Evolutionary conservation across 179 eudicot species (phyloP), one percentile per base, ranked within the genome.

Genomic region (Patellifolia procumbens): DNA sequence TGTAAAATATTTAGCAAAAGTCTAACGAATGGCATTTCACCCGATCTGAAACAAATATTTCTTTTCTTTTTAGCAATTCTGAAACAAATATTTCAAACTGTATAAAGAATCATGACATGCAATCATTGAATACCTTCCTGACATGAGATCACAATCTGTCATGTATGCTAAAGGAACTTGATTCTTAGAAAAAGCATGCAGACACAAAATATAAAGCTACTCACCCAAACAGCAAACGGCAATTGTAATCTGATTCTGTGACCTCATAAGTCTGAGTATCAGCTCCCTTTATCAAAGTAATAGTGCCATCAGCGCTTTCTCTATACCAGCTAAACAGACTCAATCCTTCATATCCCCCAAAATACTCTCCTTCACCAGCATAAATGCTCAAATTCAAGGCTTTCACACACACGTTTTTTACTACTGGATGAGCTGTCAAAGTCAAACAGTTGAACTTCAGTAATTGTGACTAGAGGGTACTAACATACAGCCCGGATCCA

Each of bases 301-400:
- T 80, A 43, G 82, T 79, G 77, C 97, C 98, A 32, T 91, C 98
- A 77, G 77, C 80, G 49, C 92, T 79, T 89, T 89, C 90, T 83
- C 98, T 93, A 43, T 93, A 95, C 99, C 99, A 95, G 79, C 92
- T 93, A 77, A 87, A 93, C 70, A 91, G 76, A 83, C 99, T 93
- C 62, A 83, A 76, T 75, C 99, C 99, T 82, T 93, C 97, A 74
- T 90, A 79, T 45, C 99, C 99, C 78, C 99, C 99, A 85, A 91
- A 95, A 83, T 95, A 95, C 75, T 85, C 84, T 81, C 99, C 99
- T 88, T 89, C 96, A 63, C 97, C 99, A 63, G 53, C 31, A 81
- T 86, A 93, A 68, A 82, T 83, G 74, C 86, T 87, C 68, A 81
- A 76, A 74, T 86, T 84, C 75, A 85, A 74, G 76, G 83, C 83